These are phyloP conservation scores for Oidiodendron maius DNA, from an alignment of 495 filamentous ascomycete species.

Conservation along the genomic window DNA sequence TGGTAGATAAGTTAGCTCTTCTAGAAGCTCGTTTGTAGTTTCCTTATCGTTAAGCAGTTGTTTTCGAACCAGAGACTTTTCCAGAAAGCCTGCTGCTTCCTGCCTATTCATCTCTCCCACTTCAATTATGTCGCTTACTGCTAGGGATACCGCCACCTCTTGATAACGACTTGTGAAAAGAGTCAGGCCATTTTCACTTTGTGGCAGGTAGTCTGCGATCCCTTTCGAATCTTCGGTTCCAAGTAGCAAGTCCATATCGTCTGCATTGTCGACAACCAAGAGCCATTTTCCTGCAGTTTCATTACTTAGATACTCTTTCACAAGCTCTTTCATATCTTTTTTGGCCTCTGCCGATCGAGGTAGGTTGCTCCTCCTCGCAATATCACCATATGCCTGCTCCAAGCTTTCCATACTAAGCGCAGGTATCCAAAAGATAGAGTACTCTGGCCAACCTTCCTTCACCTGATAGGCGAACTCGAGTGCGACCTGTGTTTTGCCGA, in stretches of 20 bases:
- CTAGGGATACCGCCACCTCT: not conserved
- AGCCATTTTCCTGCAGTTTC: conserved; percentile 23
- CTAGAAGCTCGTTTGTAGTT: conserved; percentile 21
- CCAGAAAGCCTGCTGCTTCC: conserved; percentile 20
- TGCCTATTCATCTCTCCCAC: conserved; percentile 21
- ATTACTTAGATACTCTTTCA: conserved; percentile 17
- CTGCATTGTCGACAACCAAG: conserved; percentile 30
- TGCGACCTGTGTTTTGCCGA: conserved; percentile 47
- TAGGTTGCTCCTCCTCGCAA: conserved; percentile 24
- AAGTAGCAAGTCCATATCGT: conserved; percentile 22
- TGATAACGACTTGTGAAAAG: conserved; percentile 29
- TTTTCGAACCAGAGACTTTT: conserved; percentile 19
- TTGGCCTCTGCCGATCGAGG: conserved; percentile 12
- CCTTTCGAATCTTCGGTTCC: not conserved
- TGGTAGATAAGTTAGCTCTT: conserved; percentile 32
- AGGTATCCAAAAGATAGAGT: conserved; percentile 45
- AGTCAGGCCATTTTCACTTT: conserved; percentile 23
- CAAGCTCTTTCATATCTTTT: conserved; percentile 14
- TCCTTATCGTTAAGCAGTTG: not conserved
- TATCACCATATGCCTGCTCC: conserved; percentile 37
- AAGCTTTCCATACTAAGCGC: conserved; percentile 33
- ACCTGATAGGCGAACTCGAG: conserved; percentile 38
- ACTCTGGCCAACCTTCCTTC: conserved; percentile 26
- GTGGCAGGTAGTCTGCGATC: conserved; percentile 24
- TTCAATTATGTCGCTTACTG: conserved; percentile 21